Base-by-base conservation (phyloP, 208 protist genomes). In the Leishmania arabica region DNA sequence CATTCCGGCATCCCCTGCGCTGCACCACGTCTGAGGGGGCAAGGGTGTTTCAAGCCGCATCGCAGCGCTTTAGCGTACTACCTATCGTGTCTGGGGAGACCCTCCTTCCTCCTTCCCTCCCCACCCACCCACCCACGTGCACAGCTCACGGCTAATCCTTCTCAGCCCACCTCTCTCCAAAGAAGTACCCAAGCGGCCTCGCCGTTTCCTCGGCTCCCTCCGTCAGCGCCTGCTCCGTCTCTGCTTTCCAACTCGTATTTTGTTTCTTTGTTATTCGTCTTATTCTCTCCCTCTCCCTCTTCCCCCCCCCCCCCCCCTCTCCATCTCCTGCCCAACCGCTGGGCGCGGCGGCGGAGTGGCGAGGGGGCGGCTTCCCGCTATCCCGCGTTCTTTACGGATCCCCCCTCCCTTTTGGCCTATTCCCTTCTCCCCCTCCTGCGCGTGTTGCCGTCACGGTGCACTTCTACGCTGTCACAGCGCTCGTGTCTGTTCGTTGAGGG, bases 351-450 rank as follows among this genome's bases (percentile, higher is more conserved):
- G 45, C 3, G n/a, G 47, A 2, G 21, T 53, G 47, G 31, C 24
- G 54, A 13, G 27, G 27, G 31, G 45, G n/a, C 9, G 11, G 45
- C 1, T 9, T 31, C 34, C n/a, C 8, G 70, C 47, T 56, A 34
- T 56, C 11, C 19, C 37, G 79, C n/a, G 51, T 79, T 62, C 69
- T 79, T 49, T 83, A 45, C 62, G 21, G 3, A 24, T 62, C 54
- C 51, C 66, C 42, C n/a, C 40, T 69, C 34, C 2, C 56, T 64
- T 15, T 45, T n/a, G 24, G n/a, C 9, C 34, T 37, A n/a, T 8
- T 24, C 15, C 53, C 9, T 62, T 42, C 31, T 21, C 58, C 24
- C 21, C 21, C 27, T 42, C 47, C 2, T 53, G 42, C 19, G 6
- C n/a, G 70, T 56, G 27, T 47, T 3, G 45, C 17, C 34, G 45